These are phyloP conservation scores for Daldinia eschscholtzii DNA, from an alignment of 2,329 filamentous ascomycete genomes.

Conservation along the genomic window DNA sequence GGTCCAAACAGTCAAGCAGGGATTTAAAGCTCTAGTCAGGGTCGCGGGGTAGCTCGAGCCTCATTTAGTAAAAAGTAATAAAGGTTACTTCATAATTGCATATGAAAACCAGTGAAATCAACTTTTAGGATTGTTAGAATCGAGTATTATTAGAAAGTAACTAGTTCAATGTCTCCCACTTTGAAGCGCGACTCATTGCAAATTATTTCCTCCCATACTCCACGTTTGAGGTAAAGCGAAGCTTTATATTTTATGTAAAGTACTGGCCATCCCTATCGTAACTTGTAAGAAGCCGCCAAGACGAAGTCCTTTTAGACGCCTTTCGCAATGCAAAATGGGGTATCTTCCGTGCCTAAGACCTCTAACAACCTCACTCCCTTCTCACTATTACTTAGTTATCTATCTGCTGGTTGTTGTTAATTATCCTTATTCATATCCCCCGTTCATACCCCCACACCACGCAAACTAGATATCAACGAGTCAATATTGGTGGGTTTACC, in stretches of 20 bases:
- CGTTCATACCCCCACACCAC: not conserved
- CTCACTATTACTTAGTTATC: not conserved
- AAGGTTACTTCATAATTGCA: slow-evolving; percentile 1
- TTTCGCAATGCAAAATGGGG: slow-evolving; percentile 41
- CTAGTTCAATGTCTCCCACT: not conserved
- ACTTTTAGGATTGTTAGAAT: too few relatives aligned
- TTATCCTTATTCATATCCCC: not conserved
- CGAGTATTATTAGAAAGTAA: not conserved
- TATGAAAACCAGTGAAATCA: not conserved
- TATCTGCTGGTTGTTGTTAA: not conserved
- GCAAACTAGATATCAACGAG: not conserved
- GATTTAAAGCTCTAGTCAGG: not conserved
- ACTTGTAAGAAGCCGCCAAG: slow-evolving; percentile 3
- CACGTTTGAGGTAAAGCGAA: not conserved
- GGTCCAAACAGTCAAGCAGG: not conserved
- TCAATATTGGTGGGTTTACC: not conserved
- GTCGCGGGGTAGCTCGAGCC: slow-evolving; percentile 39
- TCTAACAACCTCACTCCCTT: slow-evolving; percentile 17
- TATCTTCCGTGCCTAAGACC: slow-evolving; percentile 37
- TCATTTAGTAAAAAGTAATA: slow-evolving; percentile 2
- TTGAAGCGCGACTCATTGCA: not conserved
- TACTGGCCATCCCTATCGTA: not conserved
- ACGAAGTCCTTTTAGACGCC: slow-evolving; percentile 37
- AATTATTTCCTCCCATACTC: not conserved
- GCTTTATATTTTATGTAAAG: not conserved